A percentile compares a stretch with the other conserved stretches of the same genome.
These are phyloP conservation scores for Zymoseptoria passerinii DNA, from an alignment of 2,329 filamentous ascomycete species.

Conservation along the genomic window DNA sequence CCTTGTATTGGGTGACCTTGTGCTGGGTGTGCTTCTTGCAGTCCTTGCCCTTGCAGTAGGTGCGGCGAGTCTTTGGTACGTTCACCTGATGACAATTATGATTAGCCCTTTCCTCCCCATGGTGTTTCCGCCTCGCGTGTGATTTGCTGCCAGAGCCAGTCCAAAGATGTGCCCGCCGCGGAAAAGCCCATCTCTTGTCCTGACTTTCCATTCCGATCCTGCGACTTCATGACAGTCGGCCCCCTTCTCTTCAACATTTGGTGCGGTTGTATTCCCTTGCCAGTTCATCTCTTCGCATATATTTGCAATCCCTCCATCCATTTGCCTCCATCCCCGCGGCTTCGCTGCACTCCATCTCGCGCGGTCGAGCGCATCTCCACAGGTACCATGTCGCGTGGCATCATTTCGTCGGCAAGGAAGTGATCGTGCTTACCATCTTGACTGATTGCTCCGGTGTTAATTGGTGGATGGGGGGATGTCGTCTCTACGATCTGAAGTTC, in stretches of 20 bases:
- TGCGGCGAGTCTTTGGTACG: constrained; percentile 95
- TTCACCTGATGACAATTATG: constrained; percentile 63
- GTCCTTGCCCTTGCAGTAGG: constrained; percentile 94
- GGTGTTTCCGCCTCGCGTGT: not conserved
- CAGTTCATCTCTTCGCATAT: not conserved
- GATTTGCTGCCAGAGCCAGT: not conserved
- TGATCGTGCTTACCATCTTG: constrained; percentile 14
- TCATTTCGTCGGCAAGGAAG: not conserved
- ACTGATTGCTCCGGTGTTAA: constrained; percentile 10
- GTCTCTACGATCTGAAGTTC: not conserved
- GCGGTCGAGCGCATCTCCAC: not conserved
- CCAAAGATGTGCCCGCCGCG: not conserved
- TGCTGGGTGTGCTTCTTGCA: constrained; percentile 73
- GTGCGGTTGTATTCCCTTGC: not conserved
- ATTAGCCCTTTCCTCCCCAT: not conserved
- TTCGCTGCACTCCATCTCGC: not conserved
- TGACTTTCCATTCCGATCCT: not conserved
- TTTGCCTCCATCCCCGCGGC: not conserved
- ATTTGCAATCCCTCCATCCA: not conserved
- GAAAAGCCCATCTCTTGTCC: not conserved
- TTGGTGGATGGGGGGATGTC: not conserved
- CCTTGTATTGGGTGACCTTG: constrained; percentile 95
- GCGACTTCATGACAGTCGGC: not conserved
- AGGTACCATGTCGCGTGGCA: not conserved
- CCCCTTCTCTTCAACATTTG: not conserved